Percentiles rank a stretch among this genome's conserved stretches.
Evolutionary conservation across 2,329 filamentous ascomycete genomes (phyloP).

Genomic region (Pseudomassariella vexata): DNA sequence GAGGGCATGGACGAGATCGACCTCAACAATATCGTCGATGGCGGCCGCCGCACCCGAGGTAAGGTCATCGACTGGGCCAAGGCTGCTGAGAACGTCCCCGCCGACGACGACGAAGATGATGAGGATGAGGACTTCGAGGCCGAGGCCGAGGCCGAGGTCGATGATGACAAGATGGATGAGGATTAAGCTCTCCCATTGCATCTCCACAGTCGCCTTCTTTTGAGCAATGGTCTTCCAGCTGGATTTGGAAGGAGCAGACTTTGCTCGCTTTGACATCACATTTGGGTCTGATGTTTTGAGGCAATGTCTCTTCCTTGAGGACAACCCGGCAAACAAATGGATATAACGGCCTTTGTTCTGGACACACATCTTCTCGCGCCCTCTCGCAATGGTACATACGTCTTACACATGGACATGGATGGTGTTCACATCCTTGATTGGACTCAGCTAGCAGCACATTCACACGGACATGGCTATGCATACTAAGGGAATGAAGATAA

Average conservation of each 20-base stretch:
- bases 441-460: background rate
- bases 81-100: slow-evolving; percentile 72
- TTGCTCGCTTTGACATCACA: background rate
- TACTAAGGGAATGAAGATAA: slow-evolving; percentile 7
- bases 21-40: slow-evolving; percentile 75
- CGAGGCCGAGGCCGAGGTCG: slow-evolving; percentile 46
- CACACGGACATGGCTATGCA: background rate
- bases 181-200: slow-evolving; percentile 5
- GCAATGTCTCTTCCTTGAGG: background rate
- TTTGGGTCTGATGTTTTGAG: background rate
- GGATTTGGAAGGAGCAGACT: background rate
- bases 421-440: background rate
- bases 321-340: too few species aligned
- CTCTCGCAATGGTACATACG: too few species aligned
- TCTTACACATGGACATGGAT: background rate
- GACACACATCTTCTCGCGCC: background rate
- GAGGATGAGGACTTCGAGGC: slow-evolving; percentile 68
- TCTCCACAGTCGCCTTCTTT: too few species aligned
- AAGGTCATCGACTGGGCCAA: slow-evolving; percentile 90
- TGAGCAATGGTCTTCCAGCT: background rate
- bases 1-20: slow-evolving; percentile 90
- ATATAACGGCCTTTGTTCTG: background rate
- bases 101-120: slow-evolving; percentile 73
- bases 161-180: slow-evolving; percentile 69
- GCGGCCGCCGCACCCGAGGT: slow-evolving; percentile 80